A percentile compares a stretch with the other conserved stretches of the same genome.
Evolutionary conservation across 1,139 yeast genomes (phyloP).

Genomic region (Keqinozyma sinolaborantium): DNA sequence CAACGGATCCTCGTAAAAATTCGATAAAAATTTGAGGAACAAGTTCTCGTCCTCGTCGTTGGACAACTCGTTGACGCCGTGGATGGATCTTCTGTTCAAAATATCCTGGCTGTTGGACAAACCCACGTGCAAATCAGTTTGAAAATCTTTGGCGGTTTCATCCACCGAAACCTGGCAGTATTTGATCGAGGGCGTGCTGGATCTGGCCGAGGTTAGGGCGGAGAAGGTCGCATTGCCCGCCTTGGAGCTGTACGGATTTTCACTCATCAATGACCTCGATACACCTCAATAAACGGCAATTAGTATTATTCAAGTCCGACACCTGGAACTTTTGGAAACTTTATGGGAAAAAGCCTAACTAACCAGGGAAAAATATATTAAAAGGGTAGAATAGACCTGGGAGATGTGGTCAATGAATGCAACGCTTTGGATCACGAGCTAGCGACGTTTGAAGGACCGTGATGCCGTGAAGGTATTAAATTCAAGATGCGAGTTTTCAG

Average conservation of each 20-base stretch:
- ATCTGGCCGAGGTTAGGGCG: conserved; percentile 9
- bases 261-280: conserved; percentile 26
- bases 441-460: background rate
- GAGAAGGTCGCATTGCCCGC: conserved; percentile 11
- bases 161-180: conserved; percentile 58
- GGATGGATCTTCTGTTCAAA: conserved; percentile 61
- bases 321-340: no score
- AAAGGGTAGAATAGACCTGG: no score
- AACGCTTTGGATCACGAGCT: no score
- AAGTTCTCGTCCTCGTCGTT: conserved; percentile 76
- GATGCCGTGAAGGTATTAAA: background rate
- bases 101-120: conserved; percentile 67
- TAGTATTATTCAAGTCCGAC: no score
- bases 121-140: conserved; percentile 60
- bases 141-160: conserved; percentile 58
- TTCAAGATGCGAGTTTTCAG: background rate
- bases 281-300: no score
- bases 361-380: no score
- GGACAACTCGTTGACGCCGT: conserved; percentile 74
- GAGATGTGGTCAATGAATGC: no score
- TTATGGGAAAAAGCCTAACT: no score
- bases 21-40: conserved; percentile 63
- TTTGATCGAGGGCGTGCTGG: conserved; percentile 44
- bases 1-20: conserved; percentile 85
- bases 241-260: conserved; percentile 26